Conservation (phyloP, 1,284 basidiomycete species). For the Ustilago trichophora region DNA sequence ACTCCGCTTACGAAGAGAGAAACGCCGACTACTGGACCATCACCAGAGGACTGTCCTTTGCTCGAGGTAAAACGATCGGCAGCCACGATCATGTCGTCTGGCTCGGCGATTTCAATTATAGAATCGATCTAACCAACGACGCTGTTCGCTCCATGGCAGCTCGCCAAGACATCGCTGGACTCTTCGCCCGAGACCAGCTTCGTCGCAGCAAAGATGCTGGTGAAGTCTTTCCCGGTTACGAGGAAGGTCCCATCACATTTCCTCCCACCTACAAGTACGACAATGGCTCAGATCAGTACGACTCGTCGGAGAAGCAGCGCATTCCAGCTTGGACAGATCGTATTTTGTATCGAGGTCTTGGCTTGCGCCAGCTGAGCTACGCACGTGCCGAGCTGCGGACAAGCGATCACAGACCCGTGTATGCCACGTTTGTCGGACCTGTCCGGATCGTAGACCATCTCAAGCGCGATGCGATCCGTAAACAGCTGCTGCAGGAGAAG, state of each 20-base stretch:
- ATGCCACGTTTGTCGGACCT: conserved; percentile 80
- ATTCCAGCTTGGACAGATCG: conserved; percentile 87
- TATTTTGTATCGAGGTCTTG: conserved; percentile 76
- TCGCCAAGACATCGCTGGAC: conserved; percentile 75
- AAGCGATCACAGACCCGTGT: conserved; percentile 96
- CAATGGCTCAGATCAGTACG: conserved; percentile 79
- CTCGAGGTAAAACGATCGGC: conserved; percentile 84
- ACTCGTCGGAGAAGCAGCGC: conserved; percentile 93
- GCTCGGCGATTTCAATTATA: conserved; percentile 94
- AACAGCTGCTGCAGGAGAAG: conserved; percentile 68
- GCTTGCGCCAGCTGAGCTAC: conserved; percentile 66
- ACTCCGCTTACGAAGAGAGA: conserved; percentile 85
- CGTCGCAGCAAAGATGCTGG: conserved; percentile 26
- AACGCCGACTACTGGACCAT: conserved; percentile 94
- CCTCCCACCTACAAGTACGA: conserved; percentile 89
- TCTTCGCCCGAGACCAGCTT: conserved; percentile 78
- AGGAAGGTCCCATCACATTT: conserved; percentile 88
- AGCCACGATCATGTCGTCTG: conserved; percentile 90
- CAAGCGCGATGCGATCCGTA: conserved; percentile 77
- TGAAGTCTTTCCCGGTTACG: conserved; percentile 80
- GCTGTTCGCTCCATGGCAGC: conserved; percentile 71
- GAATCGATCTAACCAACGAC: conserved; percentile 85
- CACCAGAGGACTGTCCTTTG: conserved; percentile 80
- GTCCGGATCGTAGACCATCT: conserved; percentile 80
- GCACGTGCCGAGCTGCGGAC: conserved; percentile 79